Evolutionary conservation across 108 stramenopile genomes (phyloP).

Genomic region (Cyclotella baltica): DNA sequence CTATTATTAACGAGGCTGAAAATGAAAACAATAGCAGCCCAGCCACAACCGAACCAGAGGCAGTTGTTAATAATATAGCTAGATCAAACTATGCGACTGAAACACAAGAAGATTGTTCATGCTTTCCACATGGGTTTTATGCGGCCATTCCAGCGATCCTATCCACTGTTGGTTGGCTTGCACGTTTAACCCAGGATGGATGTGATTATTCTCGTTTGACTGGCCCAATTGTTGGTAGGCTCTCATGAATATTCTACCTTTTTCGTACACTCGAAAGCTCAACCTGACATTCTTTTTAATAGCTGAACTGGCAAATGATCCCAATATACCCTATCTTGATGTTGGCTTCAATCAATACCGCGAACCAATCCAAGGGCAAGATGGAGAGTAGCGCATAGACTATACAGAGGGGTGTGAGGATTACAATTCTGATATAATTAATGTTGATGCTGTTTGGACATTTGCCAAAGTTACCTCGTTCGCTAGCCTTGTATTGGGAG

Average conservation of each 20-base stretch:
- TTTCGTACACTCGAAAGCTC: background rate
- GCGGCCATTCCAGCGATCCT: slow-evolving; percentile 13
- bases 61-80: background rate
- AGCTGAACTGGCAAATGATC: slow-evolving; percentile 43
- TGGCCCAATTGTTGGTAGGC: slow-evolving; percentile 37
- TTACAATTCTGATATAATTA: slow-evolving; percentile 57
- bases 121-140: slow-evolving; percentile 35
- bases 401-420: slow-evolving; percentile 40
- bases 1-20: background rate
- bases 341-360: slow-evolving; percentile 71
- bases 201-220: slow-evolving; percentile 50
- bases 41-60: background rate
- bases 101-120: background rate
- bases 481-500: slow-evolving; percentile 69
- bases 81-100: slow-evolving; percentile 1
- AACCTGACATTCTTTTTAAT: background rate
- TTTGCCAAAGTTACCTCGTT: slow-evolving; percentile 60
- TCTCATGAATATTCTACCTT: background rate
- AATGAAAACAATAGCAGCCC: background rate
- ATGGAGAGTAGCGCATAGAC: slow-evolving; percentile 43
- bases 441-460: slow-evolving; percentile 62
- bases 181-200: slow-evolving; percentile 38
- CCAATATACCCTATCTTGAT: slow-evolving; percentile 63
- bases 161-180: slow-evolving; percentile 32
- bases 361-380: slow-evolving; percentile 38